phyloP scores from a whole-genome alignment of 1,139 yeast species.

The Hanseniaspora uvarum region DNA sequence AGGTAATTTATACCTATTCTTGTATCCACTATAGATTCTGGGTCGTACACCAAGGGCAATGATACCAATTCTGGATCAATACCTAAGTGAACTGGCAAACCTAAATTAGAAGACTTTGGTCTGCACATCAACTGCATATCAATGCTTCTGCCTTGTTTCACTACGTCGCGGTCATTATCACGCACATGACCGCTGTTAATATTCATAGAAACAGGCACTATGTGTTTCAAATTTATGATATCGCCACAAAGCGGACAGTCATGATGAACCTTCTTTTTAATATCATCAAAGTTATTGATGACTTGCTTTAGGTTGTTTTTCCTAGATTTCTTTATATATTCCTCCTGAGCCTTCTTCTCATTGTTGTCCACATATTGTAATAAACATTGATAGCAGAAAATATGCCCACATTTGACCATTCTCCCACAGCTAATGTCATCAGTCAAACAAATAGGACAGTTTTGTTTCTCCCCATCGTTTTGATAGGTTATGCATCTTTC shows the following conservation, averaged over 20 bases:
- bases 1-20: neutral
- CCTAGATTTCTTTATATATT: slow-evolving; percentile 29
- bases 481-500: slow-evolving; percentile 63
- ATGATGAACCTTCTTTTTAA: slow-evolving; percentile 40
- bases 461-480: slow-evolving; percentile 40
- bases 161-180: slow-evolving; percentile 30
- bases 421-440: slow-evolving; percentile 85
- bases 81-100: slow-evolving; percentile 46
- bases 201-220: slow-evolving; percentile 57
- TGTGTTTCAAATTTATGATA: slow-evolving; percentile 39
- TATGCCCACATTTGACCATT: slow-evolving; percentile 91
- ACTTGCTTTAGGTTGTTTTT: slow-evolving; percentile 21
- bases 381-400: slow-evolving; percentile 75
- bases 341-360: slow-evolving; percentile 33
- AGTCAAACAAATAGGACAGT: slow-evolving; percentile 83
- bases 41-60: slow-evolving; percentile 9
- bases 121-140: slow-evolving; percentile 64
- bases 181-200: neutral
- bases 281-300: slow-evolving; percentile 1
- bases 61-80: slow-evolving; percentile 26
- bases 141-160: slow-evolving; percentile 54
- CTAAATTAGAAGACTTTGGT: slow-evolving; percentile 47
- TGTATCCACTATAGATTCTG: slow-evolving; percentile 11
- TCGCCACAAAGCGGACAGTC: slow-evolving; percentile 84
- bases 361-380: slow-evolving; percentile 50